Base-by-base conservation (phyloP, 805 yeast genomes). In the Hanseniaspora occidentalis region DNA sequence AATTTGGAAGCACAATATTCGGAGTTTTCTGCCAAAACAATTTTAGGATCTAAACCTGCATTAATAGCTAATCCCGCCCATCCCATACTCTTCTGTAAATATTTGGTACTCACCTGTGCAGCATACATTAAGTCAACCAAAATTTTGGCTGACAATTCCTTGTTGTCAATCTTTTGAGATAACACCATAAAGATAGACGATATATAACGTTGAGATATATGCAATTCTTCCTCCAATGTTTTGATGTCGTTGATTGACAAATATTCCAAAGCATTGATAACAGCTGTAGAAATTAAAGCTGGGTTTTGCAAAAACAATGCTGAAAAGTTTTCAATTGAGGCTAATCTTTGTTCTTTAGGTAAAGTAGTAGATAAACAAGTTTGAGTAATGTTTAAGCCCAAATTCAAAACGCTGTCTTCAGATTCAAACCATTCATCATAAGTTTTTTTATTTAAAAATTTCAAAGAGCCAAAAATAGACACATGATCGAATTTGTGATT, bases 41-140 rank as follows among this genome's bases (percentile, higher is more conserved):
- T 47, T 13, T 81, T 81, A 2, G 95, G 84, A 53, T 88, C 94
- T 23, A 70, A 50, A 2, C 60, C 52, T 6, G 81, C 70, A 36
- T 72, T 64, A 50, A 79, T 72, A 27, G 77, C 77, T 33, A 85
- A 58, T 0, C 82, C 82, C 25, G 85, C 80, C 97, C 97, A 89
- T 1, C 80, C 78, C 44, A 71, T 61, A n/a, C 29, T 29, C n/a
- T 42, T 42, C 54, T 65, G 61, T 46, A 57, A 43, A 35, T 58
- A 47, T 29, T 24, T 13, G 38, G 31, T 18, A 36, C 35, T 14
- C 35, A 65, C 67, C 49, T 78, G 81, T 14, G 70, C 49, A 5
- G 70, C 46, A 19, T 74, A 53, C 14, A 77, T 51, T 14, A 66
- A 44, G 8, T 65, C 58, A 16, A 67, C 45, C 13, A 78, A 46